Evolutionary conservation across 257 asterid species (phyloP).

Genomic region (Ehretia macrophylla): DNA sequence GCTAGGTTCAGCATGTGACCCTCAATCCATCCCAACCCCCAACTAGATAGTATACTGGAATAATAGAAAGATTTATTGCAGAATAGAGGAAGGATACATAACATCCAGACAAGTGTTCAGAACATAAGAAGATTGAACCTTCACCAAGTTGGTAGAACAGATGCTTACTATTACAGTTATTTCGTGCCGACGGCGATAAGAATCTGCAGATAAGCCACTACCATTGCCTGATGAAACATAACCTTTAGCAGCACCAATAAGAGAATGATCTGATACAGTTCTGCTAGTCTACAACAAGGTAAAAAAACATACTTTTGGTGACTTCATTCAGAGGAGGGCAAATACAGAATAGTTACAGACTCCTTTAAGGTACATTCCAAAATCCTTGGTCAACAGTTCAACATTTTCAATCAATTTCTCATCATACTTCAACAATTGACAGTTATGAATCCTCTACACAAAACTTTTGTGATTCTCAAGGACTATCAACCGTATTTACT

Average conservation of each 20-base stretch:
- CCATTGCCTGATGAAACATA: constrained; percentile 32
- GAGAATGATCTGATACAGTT: constrained; percentile 38
- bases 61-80: no score
- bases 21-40: no score
- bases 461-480: no score
- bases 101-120: background rate
- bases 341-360: background rate
- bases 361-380: background rate
- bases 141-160: constrained; percentile 3
- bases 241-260: constrained; percentile 36
- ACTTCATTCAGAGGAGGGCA: background rate
- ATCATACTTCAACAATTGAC: no score
- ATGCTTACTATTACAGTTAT: constrained; percentile 71
- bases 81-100: background rate
- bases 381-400: no score
- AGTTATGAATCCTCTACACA: no score
- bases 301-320: background rate
- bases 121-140: no score
- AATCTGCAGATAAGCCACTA: constrained; percentile 50
- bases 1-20: no score
- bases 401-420: background rate
- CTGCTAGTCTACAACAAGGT: constrained; percentile 38
- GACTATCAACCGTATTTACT: background rate
- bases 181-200: constrained; percentile 74
- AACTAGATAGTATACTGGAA: no score